Conservation (phyloP, 208 protist species). For the Leishmania braziliensis region DNA sequence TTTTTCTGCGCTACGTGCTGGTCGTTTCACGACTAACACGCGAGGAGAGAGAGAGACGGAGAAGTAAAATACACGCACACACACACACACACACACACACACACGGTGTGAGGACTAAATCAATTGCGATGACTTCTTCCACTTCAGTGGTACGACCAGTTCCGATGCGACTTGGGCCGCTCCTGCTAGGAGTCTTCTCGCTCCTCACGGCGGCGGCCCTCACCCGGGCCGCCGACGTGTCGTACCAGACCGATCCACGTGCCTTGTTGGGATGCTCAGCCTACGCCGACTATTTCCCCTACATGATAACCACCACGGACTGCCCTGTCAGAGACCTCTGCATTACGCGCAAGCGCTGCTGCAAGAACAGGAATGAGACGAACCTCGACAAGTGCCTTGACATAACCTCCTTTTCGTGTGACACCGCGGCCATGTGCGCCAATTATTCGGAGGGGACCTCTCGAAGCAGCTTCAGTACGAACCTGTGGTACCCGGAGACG, state of each 20-base stretch:
- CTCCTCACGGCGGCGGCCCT: not conserved
- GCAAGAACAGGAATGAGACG: not conserved
- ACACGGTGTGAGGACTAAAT: not conserved
- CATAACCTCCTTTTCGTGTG: constrained; percentile 21
- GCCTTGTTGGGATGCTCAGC: constrained; percentile 3
- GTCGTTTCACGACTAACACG: not conserved
- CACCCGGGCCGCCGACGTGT: not conserved
- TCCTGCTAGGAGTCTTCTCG: not conserved
- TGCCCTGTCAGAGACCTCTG: constrained; percentile 24
- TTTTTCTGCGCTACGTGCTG: not conserved
- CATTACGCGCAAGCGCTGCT: constrained; percentile 24
- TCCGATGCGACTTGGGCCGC: not conserved
- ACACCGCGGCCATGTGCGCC: constrained; percentile 10
- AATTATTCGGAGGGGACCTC: not conserved
- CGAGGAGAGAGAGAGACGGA: too few relatives aligned
- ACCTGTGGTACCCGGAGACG: constrained; percentile 13
- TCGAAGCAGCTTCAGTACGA: not conserved
- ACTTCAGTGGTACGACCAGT: not conserved
- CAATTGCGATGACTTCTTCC: not conserved
- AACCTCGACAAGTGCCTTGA: constrained; percentile 14
- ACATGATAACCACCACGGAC: constrained; percentile 5
- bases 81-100: too few relatives aligned
- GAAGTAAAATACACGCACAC: not conserved
- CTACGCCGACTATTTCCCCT: constrained; percentile 20
- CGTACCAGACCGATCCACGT: not conserved